phyloP scores from a whole-genome alignment of 306 rosid species.

The Cicer bijugum region DNA sequence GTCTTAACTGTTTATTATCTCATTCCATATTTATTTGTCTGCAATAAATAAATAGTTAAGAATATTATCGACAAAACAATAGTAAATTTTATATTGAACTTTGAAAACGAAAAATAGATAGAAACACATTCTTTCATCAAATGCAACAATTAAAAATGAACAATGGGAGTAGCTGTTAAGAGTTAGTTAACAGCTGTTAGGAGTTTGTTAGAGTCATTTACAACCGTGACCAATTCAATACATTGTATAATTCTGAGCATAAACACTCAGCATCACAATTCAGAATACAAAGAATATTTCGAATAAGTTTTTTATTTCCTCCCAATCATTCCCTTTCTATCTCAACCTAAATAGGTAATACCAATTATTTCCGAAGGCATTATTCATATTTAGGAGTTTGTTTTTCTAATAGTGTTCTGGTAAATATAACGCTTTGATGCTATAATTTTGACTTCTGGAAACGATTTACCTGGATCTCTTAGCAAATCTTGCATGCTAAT shows the following conservation, averaged over 20 bases:
- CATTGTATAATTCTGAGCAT: not conserved
- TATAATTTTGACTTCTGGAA: constrained; percentile 16
- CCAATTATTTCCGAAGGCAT: constrained; percentile 11
- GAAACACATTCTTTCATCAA: too few species aligned
- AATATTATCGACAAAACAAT: too few species aligned
- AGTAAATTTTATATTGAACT: too few species aligned
- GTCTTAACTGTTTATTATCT: too few species aligned
- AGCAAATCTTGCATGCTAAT: constrained; percentile 33
- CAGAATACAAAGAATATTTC: not conserved
- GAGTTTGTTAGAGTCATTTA: not conserved
- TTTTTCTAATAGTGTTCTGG: not conserved
- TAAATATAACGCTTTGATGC: constrained; percentile 11
- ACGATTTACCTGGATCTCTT: constrained; percentile 15
- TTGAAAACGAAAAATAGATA: too few species aligned
- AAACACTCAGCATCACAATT: not conserved
- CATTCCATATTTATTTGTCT: too few species aligned
- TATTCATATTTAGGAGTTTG: constrained; percentile 24
- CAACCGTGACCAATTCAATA: not conserved
- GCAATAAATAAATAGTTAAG: too few species aligned
- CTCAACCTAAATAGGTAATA: not conserved
- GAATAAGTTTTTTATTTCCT: not conserved
- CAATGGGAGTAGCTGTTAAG: not conserved
- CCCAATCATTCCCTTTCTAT: not conserved
- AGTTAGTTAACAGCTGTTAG: not conserved
- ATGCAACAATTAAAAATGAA: too few species aligned